A percentile compares a stretch with the other conserved stretches of the same genome.
These are phyloP conservation scores for Diaporthe australafricana DNA, from an alignment of 2,329 filamentous ascomycete species.

Conservation along the genomic window DNA sequence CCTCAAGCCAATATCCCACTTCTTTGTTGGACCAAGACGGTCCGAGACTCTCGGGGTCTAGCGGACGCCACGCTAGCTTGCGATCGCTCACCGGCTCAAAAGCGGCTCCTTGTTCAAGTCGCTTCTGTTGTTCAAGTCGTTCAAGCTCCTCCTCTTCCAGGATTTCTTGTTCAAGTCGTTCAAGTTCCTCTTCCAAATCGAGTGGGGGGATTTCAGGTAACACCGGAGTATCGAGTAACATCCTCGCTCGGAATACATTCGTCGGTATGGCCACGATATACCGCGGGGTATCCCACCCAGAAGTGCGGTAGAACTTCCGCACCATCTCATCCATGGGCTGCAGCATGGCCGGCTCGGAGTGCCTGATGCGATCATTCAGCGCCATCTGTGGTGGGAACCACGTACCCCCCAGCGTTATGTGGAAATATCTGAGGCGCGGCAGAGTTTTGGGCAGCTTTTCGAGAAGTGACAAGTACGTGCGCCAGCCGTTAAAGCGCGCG, in stretches of 20 bases:
- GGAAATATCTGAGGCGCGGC: constrained; percentile 1
- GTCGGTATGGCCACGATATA: constrained; percentile 8
- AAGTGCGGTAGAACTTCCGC: neutral
- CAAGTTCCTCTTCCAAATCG: no score
- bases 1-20: neutral
- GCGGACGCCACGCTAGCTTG: neutral
- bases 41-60: neutral
- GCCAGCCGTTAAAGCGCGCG: constrained; percentile 13
- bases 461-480: neutral
- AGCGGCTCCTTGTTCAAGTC: neutral
- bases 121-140: no score
- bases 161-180: no score
- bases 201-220: no score
- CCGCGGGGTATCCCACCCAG: neutral
- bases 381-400: constrained; percentile 23
- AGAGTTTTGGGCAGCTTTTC: constrained; percentile 12
- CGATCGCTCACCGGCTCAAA: neutral
- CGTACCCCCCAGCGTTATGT: neutral
- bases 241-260: neutral
- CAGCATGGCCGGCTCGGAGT: constrained; percentile 3
- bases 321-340: constrained; percentile 27
- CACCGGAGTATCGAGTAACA: neutral
- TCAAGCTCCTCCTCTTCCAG: neutral
- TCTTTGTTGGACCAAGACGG: no score
- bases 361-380: neutral